These are phyloP conservation scores for Leptomonas seymouri DNA, from an alignment of 208 protist species.

Conservation along the genomic window DNA sequence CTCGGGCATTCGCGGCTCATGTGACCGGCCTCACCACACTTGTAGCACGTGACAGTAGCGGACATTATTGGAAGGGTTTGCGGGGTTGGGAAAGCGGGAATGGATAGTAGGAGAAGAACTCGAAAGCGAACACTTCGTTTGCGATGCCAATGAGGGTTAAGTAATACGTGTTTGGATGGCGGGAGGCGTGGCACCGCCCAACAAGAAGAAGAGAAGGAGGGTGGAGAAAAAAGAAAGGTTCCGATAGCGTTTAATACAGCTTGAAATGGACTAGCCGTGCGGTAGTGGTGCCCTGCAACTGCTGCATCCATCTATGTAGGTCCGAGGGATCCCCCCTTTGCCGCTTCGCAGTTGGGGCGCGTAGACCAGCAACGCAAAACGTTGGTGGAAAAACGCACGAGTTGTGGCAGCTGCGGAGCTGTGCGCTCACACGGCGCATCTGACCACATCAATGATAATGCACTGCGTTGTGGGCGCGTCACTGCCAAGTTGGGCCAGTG, in stretches of 20 bases:
- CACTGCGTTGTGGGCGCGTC: too few relatives aligned
- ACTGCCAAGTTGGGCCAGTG: too few relatives aligned
- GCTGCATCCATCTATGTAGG: too few relatives aligned
- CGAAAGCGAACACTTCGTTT: constrained; percentile 11
- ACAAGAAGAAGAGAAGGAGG: background rate
- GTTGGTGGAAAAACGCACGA: too few relatives aligned
- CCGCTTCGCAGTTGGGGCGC: too few relatives aligned
- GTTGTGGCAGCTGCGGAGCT: too few relatives aligned
- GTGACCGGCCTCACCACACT: constrained; percentile 66
- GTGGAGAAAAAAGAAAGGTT: background rate
- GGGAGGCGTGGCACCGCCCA: background rate
- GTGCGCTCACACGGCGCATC: too few relatives aligned
- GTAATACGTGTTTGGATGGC: background rate
- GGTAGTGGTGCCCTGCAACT: too few relatives aligned
- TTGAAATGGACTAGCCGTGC: too few relatives aligned
- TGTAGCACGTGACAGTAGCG: constrained; percentile 62
- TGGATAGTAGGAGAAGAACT: constrained; percentile 2
- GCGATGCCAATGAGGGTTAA: background rate
- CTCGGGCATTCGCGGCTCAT: constrained; percentile 71
- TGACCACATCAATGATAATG: too few relatives aligned
- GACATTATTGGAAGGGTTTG: constrained; percentile 37
- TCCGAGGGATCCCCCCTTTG: background rate
- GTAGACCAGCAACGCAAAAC: too few relatives aligned
- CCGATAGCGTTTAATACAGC: too few relatives aligned
- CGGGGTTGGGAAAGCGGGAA: background rate